Evolutionary conservation across 805 yeast species (phyloP).

Genomic region (Nakazawaea holstii): DNA sequence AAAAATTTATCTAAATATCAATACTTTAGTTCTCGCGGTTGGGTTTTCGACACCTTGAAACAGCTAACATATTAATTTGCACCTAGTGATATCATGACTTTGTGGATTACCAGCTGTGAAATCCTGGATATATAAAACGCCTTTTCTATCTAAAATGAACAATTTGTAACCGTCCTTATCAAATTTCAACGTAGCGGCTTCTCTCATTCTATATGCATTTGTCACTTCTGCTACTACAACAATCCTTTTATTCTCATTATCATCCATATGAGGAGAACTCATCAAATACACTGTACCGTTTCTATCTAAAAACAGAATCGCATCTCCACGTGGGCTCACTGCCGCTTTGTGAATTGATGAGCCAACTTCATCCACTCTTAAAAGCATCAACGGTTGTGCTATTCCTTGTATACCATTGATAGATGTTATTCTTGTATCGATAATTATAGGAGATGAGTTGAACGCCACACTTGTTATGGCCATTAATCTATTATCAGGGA

Average conservation of each 20-base stretch:
- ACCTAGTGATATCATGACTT: constrained; percentile 59
- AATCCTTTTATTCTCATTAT: constrained; percentile 50
- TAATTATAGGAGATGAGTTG: constrained; percentile 59
- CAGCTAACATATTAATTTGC: constrained; percentile 44
- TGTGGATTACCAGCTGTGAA: constrained; percentile 83
- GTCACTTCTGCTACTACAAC: constrained; percentile 75
- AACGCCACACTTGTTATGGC: constrained; percentile 52
- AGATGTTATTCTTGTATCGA: constrained; percentile 56
- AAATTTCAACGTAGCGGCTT: constrained; percentile 75
- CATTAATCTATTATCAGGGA: constrained; percentile 59
- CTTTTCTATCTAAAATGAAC: constrained; percentile 75
- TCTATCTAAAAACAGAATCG: constrained; percentile 74
- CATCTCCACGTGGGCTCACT: constrained; percentile 82
- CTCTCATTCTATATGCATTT: constrained; percentile 63
- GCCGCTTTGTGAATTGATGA: constrained; percentile 67
- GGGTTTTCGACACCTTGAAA: constrained; percentile 4
- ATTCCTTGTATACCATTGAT: constrained; percentile 32
- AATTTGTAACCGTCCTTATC: constrained; percentile 79
- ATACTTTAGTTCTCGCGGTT: constrained; percentile 3
- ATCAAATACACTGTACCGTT: constrained; percentile 72
- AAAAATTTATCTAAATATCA: constrained; percentile 5
- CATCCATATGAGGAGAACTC: constrained; percentile 53
- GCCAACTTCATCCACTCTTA: constrained; percentile 77
- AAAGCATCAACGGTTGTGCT: constrained; percentile 55
- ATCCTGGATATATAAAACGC: constrained; percentile 72